These are phyloP conservation scores for Phytophthora sp. DNA, from an alignment of 352 stramenopile genomes.

Conservation along the genomic window DNA sequence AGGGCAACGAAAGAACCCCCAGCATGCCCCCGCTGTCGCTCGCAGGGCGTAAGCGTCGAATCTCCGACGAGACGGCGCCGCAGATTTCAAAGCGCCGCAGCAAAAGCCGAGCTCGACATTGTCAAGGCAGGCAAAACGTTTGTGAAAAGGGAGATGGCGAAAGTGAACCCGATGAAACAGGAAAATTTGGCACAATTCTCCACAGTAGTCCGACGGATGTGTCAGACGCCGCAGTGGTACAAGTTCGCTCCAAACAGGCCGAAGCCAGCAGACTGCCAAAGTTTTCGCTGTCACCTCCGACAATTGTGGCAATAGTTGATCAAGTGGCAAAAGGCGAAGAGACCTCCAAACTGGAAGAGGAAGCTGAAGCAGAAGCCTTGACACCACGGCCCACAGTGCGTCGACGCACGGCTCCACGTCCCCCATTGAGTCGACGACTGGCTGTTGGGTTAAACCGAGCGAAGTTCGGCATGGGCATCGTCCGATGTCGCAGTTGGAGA, in stretches of 20 bases:
- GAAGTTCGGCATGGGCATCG: constrained; percentile 30
- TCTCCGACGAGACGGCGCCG: constrained; percentile 1
- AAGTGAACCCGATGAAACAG: neutral
- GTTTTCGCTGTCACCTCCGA: constrained; percentile 4
- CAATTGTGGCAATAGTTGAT: constrained; percentile 19
- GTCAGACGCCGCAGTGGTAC: constrained; percentile 16
- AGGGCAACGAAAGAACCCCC: too few relatives aligned
- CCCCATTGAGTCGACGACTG: constrained; percentile 25
- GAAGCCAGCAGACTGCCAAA: constrained; percentile 22
- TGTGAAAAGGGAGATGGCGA: neutral
- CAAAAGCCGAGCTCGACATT: constrained; percentile 7
- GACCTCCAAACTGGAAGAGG: constrained; percentile 5
- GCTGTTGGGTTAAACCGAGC: constrained; percentile 13
- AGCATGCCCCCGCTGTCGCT: constrained; percentile 16
- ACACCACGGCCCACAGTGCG: constrained; percentile 13
- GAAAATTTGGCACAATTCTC: constrained; percentile 1
- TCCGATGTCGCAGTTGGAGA: constrained; percentile 26
- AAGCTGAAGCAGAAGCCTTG: constrained; percentile 13
- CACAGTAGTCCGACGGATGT: constrained; percentile 38
- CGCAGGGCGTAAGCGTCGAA: constrained; percentile 19
- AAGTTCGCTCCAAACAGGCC: constrained; percentile 25
- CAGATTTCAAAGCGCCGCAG: constrained; percentile 9
- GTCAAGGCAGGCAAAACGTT: neutral
- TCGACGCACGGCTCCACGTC: constrained; percentile 7
- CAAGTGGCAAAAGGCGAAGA: constrained; percentile 9